Conservation (phyloP, 768 basidiomycete genomes). For the Boletus reticulatus region DNA sequence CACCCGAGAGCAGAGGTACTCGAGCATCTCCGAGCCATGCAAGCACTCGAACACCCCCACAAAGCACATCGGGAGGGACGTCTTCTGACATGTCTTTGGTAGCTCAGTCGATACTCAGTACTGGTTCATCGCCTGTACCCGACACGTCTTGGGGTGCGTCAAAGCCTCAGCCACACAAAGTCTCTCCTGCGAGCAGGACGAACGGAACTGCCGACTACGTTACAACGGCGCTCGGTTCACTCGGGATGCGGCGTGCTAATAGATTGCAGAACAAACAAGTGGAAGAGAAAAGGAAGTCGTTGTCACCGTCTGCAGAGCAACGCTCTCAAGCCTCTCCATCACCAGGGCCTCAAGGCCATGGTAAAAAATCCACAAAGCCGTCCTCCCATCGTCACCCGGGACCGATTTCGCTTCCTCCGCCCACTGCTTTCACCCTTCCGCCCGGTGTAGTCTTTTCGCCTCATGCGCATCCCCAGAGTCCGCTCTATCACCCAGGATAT, state of each 20-base stretch:
- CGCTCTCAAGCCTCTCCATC: constrained; percentile 10
- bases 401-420: constrained; percentile 66
- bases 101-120: constrained; percentile 16
- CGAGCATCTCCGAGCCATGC: constrained; percentile 6
- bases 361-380: constrained; percentile 18
- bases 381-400: constrained; percentile 60
- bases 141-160: constrained; percentile 16
- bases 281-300: constrained; percentile 24
- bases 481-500: constrained; percentile 38
- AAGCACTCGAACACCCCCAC: constrained; percentile 1
- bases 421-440: constrained; percentile 44
- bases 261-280: constrained; percentile 17
- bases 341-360: constrained; percentile 8
- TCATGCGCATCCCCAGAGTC: constrained; percentile 36
- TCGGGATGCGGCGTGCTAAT: constrained; percentile 30
- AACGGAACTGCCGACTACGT: constrained; percentile 21
- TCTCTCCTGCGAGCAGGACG: constrained; percentile 5
- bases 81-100: constrained; percentile 5
- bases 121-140: constrained; percentile 1
- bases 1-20: constrained; percentile 12
- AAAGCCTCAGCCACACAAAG: constrained; percentile 14
- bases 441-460: constrained; percentile 34
- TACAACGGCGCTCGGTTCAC: constrained; percentile 24
- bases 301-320: constrained; percentile 16
- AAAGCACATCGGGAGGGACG: constrained; percentile 4